A percentile compares a stretch with the other conserved stretches of the same genome.
Conservation (phyloP, 192 early-diverging fungal species). For the Helicostylum pulchrum region DNA sequence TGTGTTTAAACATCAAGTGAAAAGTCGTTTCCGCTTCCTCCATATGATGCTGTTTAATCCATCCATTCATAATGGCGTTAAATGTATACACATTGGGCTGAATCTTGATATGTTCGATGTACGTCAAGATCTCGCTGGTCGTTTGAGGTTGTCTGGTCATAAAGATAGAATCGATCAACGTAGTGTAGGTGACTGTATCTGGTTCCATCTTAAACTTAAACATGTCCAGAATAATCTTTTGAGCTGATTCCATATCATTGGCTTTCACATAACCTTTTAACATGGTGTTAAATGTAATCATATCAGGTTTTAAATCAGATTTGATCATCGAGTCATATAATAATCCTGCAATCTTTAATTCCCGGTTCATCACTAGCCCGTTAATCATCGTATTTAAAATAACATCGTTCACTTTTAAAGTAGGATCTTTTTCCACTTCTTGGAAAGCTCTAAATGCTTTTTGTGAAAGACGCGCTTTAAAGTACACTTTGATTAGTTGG, state of each 20-base stretch:
- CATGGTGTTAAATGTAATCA: conserved; percentile 35
- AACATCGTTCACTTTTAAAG: conserved; percentile 22
- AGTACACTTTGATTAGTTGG: conserved; percentile 33
- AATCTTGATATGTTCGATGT: conserved; percentile 8
- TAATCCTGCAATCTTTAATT: conserved; percentile 20
- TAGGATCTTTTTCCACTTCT: conserved; percentile 20
- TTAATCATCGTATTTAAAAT: conserved; percentile 35
- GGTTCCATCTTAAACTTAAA: conserved; percentile 16
- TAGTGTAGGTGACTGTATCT: conserved; percentile 33
- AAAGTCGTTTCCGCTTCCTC: conserved; percentile 20
- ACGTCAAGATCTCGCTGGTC: conserved; percentile 10
- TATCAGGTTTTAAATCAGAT: conserved; percentile 23
- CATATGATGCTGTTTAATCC: conserved; percentile 24
- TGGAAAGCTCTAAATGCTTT: conserved; percentile 27
- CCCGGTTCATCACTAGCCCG: conserved; percentile 31
- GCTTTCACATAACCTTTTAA: conserved; percentile 27
- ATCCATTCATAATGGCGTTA: conserved; percentile 33
- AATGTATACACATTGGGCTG: conserved; percentile 32
- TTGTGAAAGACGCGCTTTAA: conserved; percentile 8
- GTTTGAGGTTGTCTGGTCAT: background rate
- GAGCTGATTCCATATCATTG: conserved; percentile 11
- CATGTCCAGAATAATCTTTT: conserved; percentile 24
- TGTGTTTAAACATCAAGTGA: conserved; percentile 1
- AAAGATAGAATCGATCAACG: conserved; percentile 26
- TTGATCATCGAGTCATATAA: conserved; percentile 26